A percentile compares a stretch with the other conserved stretches of the same genome.
These are phyloP conservation scores for Magnaporthales sp. DNA, from an alignment of 2,329 filamentous ascomycete genomes.

Conservation along the genomic window DNA sequence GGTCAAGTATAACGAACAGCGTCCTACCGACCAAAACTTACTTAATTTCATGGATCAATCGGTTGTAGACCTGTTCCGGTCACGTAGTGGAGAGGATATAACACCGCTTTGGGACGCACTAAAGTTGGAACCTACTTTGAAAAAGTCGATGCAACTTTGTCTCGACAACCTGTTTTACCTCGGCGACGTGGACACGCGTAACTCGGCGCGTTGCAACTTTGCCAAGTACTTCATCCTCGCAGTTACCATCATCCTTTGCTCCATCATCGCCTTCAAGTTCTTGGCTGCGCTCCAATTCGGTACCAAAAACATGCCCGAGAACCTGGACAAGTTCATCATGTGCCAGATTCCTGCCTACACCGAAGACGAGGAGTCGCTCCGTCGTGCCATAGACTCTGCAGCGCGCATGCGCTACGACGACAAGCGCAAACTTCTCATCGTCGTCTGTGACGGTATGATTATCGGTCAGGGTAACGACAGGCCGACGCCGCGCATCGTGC, in stretches of 20 bases:
- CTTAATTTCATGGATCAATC: slow-evolving; percentile 72
- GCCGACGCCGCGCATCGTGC: slow-evolving; percentile 87
- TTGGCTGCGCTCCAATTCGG: slow-evolving; percentile 92
- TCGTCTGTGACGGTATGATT: slow-evolving; percentile 98
- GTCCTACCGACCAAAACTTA: slow-evolving; percentile 31
- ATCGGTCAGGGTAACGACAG: slow-evolving; percentile 97
- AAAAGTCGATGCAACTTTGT: slow-evolving; percentile 67
- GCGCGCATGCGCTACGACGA: slow-evolving; percentile 96
- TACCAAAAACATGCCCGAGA: slow-evolving; percentile 83
- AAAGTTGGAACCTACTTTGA: slow-evolving; percentile 44
- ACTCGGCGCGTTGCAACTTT: slow-evolving; percentile 77
- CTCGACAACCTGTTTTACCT: slow-evolving; percentile 94
- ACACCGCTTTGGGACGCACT: slow-evolving; percentile 75
- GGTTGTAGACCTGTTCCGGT: slow-evolving; percentile 70
- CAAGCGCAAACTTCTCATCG: slow-evolving; percentile 88
- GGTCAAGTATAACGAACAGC: slow-evolving; percentile 42
- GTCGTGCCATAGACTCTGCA: slow-evolving; percentile 92
- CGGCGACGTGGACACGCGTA: slow-evolving; percentile 83
- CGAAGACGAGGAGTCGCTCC: slow-evolving; percentile 94
- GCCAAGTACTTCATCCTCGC: slow-evolving; percentile 82
- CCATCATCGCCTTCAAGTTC: slow-evolving; percentile 91
- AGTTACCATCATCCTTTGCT: slow-evolving; percentile 70
- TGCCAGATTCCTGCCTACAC: slow-evolving; percentile 97
- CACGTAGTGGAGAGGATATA: slow-evolving; percentile 68
- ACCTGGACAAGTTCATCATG: slow-evolving; percentile 97